Percentiles rank a stretch among this genome's conserved stretches.
phyloP scores from a whole-genome alignment of 148 eudicot genomes.

The Fagopyrum homotropicum region DNA sequence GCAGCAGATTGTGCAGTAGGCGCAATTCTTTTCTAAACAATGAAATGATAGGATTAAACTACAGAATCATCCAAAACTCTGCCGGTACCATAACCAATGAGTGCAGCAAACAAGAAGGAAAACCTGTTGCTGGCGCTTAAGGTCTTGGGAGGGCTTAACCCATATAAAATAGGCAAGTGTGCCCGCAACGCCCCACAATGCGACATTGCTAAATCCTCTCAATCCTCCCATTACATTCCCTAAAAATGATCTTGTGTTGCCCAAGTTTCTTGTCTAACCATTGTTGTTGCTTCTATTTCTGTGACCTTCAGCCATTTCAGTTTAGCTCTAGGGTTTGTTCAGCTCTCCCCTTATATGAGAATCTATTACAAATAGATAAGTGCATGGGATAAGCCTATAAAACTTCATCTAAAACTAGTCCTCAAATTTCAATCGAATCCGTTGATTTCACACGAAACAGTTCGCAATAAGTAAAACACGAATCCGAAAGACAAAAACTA shows the following conservation, averaged over 20 bases:
- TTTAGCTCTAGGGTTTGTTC: too few relatives aligned
- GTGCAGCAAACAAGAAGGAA: background rate
- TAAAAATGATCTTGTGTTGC: conserved; percentile 36
- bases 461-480: too few relatives aligned
- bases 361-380: too few relatives aligned
- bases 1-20: background rate
- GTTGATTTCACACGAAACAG: too few relatives aligned
- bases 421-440: too few relatives aligned
- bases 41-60: background rate
- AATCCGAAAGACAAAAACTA: too few relatives aligned
- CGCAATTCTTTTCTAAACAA: background rate
- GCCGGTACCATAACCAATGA: background rate
- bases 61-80: background rate
- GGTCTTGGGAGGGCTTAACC: conserved; percentile 56
- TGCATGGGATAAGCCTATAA: too few relatives aligned
- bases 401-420: too few relatives aligned
- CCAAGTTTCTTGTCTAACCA: conserved; percentile 28
- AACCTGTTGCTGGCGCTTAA: conserved; percentile 34
- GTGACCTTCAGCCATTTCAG: background rate
- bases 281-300: conserved; percentile 9
- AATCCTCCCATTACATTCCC: conserved; percentile 56
- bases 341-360: too few relatives aligned
- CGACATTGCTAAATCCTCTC: conserved; percentile 39
- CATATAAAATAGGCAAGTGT: conserved; percentile 55
- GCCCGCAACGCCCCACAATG: conserved; percentile 59